A percentile compares a stretch with the other conserved stretches of the same genome.
Evolutionary conservation across 2,329 filamentous ascomycete genomes (phyloP).

Genomic region (Neonectria magnoliae): DNA sequence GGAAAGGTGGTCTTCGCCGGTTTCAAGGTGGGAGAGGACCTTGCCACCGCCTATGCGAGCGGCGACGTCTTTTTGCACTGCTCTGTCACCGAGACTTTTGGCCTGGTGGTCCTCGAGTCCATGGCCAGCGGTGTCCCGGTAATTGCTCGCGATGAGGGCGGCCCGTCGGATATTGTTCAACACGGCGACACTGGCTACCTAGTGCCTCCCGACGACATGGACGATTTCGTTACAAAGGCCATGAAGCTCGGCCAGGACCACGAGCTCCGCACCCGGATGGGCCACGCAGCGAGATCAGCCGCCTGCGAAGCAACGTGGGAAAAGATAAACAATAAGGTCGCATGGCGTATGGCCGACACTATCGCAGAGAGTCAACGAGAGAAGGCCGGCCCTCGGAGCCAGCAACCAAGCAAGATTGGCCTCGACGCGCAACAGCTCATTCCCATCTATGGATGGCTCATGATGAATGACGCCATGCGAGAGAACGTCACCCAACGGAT

Average conservation of each 20-base stretch:
- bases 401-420: conserved; percentile 26
- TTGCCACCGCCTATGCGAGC: conserved; percentile 74
- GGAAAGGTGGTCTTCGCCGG: conserved; percentile 73
- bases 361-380: conserved; percentile 58
- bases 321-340: conserved; percentile 75
- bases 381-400: conserved; percentile 25
- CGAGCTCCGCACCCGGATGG: conserved; percentile 56
- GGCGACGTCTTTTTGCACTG: conserved; percentile 78
- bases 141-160: conserved; percentile 74
- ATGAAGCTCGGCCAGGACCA: conserved; percentile 59
- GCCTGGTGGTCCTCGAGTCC: conserved; percentile 74
- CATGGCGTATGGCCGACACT: conserved; percentile 68
- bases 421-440: conserved; percentile 45
- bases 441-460: conserved; percentile 57
- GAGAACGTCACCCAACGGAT: conserved; percentile 49
- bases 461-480: conserved; percentile 53
- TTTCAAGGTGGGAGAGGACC: conserved; percentile 67
- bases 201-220: conserved; percentile 67
- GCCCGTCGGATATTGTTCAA: conserved; percentile 73
- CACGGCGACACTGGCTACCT: conserved; percentile 70
- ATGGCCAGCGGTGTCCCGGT: conserved; percentile 78
- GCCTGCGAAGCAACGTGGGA: conserved; percentile 76
- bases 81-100: conserved; percentile 77
- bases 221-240: conserved; percentile 65
- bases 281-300: conserved; percentile 59